Percentiles rank a stretch among this genome's conserved stretches.
phyloP scores from a whole-genome alignment of 208 protist species.

The Tritrichomonas foetus region DNA sequence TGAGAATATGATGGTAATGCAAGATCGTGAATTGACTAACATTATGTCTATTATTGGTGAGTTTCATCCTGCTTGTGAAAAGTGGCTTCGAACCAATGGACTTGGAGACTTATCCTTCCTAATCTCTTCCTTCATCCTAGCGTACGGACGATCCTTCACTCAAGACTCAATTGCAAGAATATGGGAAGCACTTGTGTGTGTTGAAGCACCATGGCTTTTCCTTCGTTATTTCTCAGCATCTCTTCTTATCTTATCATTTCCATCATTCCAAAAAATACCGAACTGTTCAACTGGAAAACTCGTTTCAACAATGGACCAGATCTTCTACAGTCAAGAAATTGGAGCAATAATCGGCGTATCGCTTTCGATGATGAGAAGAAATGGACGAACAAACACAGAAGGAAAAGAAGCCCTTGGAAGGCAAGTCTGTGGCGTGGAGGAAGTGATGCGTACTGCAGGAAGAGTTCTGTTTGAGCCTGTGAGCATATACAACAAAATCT shows the following conservation, averaged over 20 bases:
- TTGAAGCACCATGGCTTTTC: slow-evolving; percentile 6
- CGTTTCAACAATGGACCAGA: neutral
- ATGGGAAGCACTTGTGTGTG: neutral
- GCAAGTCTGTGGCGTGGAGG: no score
- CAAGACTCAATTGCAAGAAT: neutral
- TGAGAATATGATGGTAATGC: neutral
- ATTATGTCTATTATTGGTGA: neutral
- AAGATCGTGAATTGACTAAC: neutral
- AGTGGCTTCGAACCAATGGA: neutral
- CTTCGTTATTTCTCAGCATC: slow-evolving; percentile 15
- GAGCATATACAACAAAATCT: no score
- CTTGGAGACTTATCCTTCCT: slow-evolving; percentile 23
- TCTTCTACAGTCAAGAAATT: slow-evolving; percentile 1
- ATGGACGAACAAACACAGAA: no score
- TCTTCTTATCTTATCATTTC: neutral
- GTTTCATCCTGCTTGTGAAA: neutral
- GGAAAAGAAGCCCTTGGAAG: no score
- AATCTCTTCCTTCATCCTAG: slow-evolving; percentile 18
- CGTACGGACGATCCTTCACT: neutral
- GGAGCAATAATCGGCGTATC: slow-evolving; percentile 8
- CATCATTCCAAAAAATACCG: neutral
- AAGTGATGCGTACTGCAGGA: no score
- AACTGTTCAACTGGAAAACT: slow-evolving; percentile 36
- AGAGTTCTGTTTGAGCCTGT: no score
- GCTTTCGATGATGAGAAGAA: neutral